These are phyloP conservation scores for Trichoderma koningiopsis DNA, from an alignment of 2,329 filamentous ascomycete genomes.

Conservation along the genomic window DNA sequence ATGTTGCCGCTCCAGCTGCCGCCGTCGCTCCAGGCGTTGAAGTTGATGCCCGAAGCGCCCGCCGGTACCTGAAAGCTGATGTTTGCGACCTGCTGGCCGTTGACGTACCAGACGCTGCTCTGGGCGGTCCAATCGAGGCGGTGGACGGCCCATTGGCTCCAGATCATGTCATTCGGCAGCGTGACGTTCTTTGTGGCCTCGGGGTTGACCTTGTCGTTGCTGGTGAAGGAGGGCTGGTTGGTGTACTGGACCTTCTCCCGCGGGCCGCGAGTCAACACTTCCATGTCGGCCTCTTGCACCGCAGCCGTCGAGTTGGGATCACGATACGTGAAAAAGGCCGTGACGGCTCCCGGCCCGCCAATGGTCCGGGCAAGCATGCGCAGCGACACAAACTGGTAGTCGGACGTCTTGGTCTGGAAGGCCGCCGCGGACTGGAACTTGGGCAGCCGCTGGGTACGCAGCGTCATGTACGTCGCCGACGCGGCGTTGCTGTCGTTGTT, in stretches of 20 bases:
- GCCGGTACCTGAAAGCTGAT: slow-evolving; percentile 59
- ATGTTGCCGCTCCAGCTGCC: slow-evolving; percentile 63
- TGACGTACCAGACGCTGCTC: slow-evolving; percentile 58
- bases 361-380: slow-evolving; percentile 55
- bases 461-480: slow-evolving; percentile 48
- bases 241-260: slow-evolving; percentile 55
- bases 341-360: slow-evolving; percentile 52
- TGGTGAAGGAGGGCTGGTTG: slow-evolving; percentile 59
- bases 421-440: slow-evolving; percentile 53
- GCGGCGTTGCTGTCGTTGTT: slow-evolving; percentile 40
- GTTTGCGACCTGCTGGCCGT: slow-evolving; percentile 52
- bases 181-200: slow-evolving; percentile 52
- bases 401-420: slow-evolving; percentile 43
- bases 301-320: slow-evolving; percentile 38
- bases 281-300: slow-evolving; percentile 56
- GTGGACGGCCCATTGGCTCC: slow-evolving; percentile 61
- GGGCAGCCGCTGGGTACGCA: slow-evolving; percentile 49
- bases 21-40: slow-evolving; percentile 65
- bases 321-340: slow-evolving; percentile 57
- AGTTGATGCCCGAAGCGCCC: slow-evolving; percentile 53
- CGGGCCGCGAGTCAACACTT: slow-evolving; percentile 53
- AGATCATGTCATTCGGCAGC: slow-evolving; percentile 46
- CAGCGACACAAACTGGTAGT: slow-evolving; percentile 41
- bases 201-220: slow-evolving; percentile 47
- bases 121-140: slow-evolving; percentile 61